Conservation (phyloP, 2,329 filamentous ascomycete species). For the Kalmusia sp. region DNA sequence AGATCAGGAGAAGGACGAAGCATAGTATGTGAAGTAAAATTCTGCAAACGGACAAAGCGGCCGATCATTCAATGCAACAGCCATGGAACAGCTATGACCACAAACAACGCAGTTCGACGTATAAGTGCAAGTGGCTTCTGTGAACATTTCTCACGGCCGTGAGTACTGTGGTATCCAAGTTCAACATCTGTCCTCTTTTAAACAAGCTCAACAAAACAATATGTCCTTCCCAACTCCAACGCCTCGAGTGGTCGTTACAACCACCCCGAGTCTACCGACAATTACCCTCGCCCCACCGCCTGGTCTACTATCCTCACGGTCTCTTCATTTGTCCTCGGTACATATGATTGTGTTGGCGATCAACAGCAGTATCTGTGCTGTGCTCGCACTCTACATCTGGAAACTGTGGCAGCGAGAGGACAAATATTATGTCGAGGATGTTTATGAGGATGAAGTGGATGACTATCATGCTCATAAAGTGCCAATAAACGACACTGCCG, state of each 20-base stretch:
- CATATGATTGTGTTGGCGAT: no score
- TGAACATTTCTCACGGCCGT: no score
- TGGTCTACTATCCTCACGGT: background rate
- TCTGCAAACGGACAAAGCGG: background rate
- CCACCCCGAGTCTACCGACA: background rate
- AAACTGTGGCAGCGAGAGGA: constrained; percentile 4
- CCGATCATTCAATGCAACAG: background rate
- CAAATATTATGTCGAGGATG: constrained; percentile 1
- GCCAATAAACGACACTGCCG: background rate
- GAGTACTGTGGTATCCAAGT: no score
- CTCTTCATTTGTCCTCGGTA: background rate
- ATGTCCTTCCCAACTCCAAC: background rate
- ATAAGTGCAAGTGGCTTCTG: no score
- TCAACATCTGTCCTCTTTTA: no score
- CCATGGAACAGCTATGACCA: background rate
- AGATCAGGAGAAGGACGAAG: constrained; percentile 13
- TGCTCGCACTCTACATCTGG: background rate
- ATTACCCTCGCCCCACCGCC: constrained; percentile 2
- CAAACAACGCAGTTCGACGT: background rate
- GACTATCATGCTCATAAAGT: background rate
- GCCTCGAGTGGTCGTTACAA: background rate
- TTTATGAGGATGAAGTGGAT: background rate
- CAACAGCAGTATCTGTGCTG: background rate
- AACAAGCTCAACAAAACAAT: no score
- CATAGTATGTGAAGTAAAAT: constrained; percentile 9